phyloP scores from a whole-genome alignment of 805 yeast species.

The Nakazawaea populi region DNA sequence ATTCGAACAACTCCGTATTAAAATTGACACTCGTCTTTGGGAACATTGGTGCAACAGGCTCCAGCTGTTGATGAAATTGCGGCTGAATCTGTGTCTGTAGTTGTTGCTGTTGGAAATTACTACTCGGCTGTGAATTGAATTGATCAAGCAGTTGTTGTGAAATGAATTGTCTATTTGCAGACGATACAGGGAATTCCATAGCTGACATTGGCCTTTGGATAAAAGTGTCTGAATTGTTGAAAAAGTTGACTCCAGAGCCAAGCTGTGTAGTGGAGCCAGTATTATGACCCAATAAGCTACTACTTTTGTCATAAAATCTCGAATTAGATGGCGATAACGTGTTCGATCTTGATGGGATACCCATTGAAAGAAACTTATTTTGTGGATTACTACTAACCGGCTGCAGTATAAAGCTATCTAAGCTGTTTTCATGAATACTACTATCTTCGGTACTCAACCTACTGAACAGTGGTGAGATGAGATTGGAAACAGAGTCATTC shows the following conservation, averaged over 20 bases:
- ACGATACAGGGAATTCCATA: slow-evolving; percentile 3
- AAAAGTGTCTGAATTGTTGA: neutral
- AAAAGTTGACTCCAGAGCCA: neutral
- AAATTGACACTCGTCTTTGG: slow-evolving; percentile 5
- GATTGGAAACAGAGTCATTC: neutral
- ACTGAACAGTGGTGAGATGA: slow-evolving; percentile 3
- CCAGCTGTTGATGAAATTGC: neutral
- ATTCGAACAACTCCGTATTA: slow-evolving; percentile 9
- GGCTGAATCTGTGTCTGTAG: too few species aligned
- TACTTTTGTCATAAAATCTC: slow-evolving; percentile 8
- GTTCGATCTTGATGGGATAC: slow-evolving; percentile 4
- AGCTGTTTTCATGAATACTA: neutral
- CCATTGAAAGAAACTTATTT: neutral
- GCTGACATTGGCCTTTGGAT: slow-evolving; percentile 10
- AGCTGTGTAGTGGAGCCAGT: neutral
- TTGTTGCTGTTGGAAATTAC: too few species aligned
- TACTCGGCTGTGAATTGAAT: neutral
- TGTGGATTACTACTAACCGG: neutral
- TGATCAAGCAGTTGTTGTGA: neutral
- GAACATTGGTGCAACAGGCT: neutral
- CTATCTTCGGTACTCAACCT: neutral
- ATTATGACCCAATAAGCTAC: neutral
- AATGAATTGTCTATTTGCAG: neutral
- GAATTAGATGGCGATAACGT: slow-evolving; percentile 9
- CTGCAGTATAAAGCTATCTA: neutral